These are phyloP conservation scores for Gracilaria gracilis DNA, from an alignment of 23 red algal species.

Conservation along the genomic window DNA sequence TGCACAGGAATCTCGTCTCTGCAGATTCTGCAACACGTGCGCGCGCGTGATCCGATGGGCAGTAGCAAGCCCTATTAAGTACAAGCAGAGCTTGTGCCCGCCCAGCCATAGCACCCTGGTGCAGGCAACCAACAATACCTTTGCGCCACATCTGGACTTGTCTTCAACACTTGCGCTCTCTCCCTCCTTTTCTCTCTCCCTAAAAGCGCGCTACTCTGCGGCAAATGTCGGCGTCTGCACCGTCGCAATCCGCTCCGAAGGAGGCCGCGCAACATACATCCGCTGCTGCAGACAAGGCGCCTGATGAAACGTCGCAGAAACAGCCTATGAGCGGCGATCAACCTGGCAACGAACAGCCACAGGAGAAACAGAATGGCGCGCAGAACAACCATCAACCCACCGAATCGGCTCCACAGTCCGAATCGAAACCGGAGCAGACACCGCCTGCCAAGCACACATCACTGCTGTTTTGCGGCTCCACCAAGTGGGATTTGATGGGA, in stretches of 20 bases:
- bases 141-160: too few relatives aligned
- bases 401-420: background rate
- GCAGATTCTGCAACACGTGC: background rate
- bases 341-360: background rate
- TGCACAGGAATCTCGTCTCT: background rate
- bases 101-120: background rate
- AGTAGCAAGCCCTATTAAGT: background rate
- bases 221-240: background rate
- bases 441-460: background rate
- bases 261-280: background rate
- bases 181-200: background rate
- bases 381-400: background rate
- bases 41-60: background rate
- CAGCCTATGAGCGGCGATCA: too few relatives aligned
- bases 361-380: background rate
- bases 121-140: too few relatives aligned
- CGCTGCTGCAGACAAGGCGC: background rate
- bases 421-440: background rate
- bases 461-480: conserved; percentile 69
- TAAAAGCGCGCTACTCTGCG: background rate
- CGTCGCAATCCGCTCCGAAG: background rate
- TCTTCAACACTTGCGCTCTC: background rate
- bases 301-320: background rate
- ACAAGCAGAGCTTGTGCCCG: background rate
- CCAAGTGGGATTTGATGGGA: conserved; percentile 70